These are phyloP conservation scores for Rutstroemia sp. DNA, from an alignment of 2,329 filamentous ascomycete genomes.

Conservation along the genomic window DNA sequence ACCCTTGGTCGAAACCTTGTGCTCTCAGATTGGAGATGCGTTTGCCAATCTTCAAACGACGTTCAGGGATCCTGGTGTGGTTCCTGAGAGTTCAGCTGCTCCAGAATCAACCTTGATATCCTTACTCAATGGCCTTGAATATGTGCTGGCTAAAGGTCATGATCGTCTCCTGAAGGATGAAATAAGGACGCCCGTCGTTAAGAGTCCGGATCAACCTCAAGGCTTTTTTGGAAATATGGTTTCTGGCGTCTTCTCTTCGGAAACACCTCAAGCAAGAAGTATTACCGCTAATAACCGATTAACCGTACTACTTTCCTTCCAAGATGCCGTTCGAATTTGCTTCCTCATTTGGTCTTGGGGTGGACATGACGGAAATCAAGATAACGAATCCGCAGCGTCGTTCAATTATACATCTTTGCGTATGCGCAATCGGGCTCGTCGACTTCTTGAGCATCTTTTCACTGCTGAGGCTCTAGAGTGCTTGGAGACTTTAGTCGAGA, in stretches of 20 bases:
- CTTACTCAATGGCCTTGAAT: constrained; percentile 89
- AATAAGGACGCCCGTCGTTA: constrained; percentile 56
- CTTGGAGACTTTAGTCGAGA: constrained; percentile 79
- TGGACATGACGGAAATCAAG: constrained; percentile 56
- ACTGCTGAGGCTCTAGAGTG: constrained; percentile 88
- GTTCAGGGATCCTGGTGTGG: constrained; percentile 42
- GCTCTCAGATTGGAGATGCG: constrained; percentile 63
- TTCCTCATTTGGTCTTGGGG: constrained; percentile 95
- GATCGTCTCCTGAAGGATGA: constrained; percentile 75
- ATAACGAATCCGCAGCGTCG: constrained; percentile 65
- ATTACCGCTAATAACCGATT: constrained; percentile 88
- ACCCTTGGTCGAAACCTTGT: constrained; percentile 84
- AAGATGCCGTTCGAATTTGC: constrained; percentile 88
- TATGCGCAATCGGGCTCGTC: constrained; percentile 81
- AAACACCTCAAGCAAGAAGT: constrained; percentile 68
- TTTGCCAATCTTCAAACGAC: constrained; percentile 64
- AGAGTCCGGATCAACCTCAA: constrained; percentile 74
- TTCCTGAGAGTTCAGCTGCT: constrained; percentile 31
- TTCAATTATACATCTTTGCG: constrained; percentile 86
- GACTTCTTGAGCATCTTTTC: constrained; percentile 88
- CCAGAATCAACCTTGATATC: constrained; percentile 72
- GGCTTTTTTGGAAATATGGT: constrained; percentile 94
- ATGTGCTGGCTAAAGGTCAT: constrained; percentile 80
- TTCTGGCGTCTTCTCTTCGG: constrained; percentile 78
- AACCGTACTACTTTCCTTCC: constrained; percentile 91